Evolutionary conservation across 2,329 filamentous ascomycete species (phyloP), one percentile per base, ranked within the genome.

Genomic region (Endoconidiophora polonica): DNA sequence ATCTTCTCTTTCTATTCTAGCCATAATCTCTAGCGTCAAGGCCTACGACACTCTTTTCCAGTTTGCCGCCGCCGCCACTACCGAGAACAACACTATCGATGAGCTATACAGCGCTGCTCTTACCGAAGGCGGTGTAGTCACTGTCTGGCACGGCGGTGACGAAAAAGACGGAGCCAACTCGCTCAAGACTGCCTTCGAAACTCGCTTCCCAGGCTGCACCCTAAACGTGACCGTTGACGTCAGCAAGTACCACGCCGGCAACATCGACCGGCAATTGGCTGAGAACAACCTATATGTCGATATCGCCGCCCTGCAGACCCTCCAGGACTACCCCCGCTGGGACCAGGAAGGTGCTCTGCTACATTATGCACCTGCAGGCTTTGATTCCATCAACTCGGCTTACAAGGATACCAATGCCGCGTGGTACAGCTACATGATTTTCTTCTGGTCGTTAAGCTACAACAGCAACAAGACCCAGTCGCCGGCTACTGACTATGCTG

Each of bases 181-280:
- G 1, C 52, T 72, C 12, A 71, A 68, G 55, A 39, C 58, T 3
- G 62, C 62, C 1, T 74, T 73, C 53, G 68, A 71, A 54, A 54
- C 57, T 1, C 60, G 62, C 0, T 76, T 74, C 55, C 71, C 71
- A 0, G 65, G 66, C 6, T 67, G 74, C 52, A 69, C 64, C 3
- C 64, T 76, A 14, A 73, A 76, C 55, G 46, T 73, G 36, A 74
- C 72, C 0, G 69, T 75, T 41, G 72, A 75, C 52, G 57, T 76
- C 0, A 74, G 71, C 52, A 76, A 76, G 56, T 76, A 76, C 54
- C 72, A 72, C 54, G 68, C 73, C 50, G 61, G 56, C 16, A 61
- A 60, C 5, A 55, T 75, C 5, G 70, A 77, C 54, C 58, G 65
- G 37, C 67, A 71, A 50, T 58, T 73, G 1, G 66, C 63, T 3